Base-by-base conservation (phyloP, 2,329 filamentous ascomycete genomes). In the Penicillium sp. region DNA sequence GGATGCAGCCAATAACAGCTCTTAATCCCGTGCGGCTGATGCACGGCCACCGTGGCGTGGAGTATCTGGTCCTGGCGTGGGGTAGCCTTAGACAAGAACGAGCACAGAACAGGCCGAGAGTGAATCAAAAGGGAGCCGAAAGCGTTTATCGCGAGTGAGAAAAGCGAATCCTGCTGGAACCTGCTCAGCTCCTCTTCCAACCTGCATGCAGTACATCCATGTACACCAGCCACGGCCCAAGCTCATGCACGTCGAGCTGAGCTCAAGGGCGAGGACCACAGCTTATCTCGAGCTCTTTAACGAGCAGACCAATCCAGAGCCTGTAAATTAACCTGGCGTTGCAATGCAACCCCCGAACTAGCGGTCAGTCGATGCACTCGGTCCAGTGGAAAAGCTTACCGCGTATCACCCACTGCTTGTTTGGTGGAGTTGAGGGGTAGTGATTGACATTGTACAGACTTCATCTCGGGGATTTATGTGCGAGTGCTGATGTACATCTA, bases 301-400 rank as follows among this genome's bases (percentile, higher is more conserved):
- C 15, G 27, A 31, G 7, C 23, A n/a, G n/a, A 20, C 28, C 32
- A 38, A 49, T 49, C 20, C 33, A 37, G 10, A 12, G 15, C 33
- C 15, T 12, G 33, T 12, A 23, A 20, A 20, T 12, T 37, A 37
- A 3, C 2, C 6, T 6, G 8, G 15, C 33, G 18, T 37, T 20
- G 33, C 33, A 20, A 37, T 37, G 33, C 33, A 37, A 37, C 33
- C 15, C 32, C 43, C 46, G 27, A 56, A 56, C 46, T 49, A 44
- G 54, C 54, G 54, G 54, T 57, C 54, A 57, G 37, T 18, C 44
- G 40, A 32, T 29, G 29, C 29, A 24, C 33, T 45, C 28, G 42
- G 37, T 29, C 42, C 31, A 47, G 45, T 37, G 45, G 39, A 20
- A 40, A 46, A 42, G 45, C 31, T 38, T 44, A 31, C 10, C 10